Conservation (phyloP, 164 flowering plant species). For the Dillenia suffruticosa region DNA sequence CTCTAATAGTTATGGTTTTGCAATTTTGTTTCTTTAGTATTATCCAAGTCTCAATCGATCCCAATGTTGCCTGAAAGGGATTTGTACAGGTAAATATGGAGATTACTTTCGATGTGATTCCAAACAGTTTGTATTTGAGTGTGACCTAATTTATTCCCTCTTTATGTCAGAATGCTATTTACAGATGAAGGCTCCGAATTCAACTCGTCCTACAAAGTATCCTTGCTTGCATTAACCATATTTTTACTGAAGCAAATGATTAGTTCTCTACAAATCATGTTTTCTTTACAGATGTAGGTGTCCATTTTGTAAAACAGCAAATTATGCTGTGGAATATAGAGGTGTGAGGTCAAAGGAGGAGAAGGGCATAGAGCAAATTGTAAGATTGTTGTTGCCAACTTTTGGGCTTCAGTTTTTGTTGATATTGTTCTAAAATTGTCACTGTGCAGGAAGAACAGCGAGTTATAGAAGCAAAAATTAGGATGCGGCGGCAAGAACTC, state of each 20-base stretch:
- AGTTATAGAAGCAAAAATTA: constrained; percentile 96
- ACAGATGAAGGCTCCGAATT: constrained; percentile 94
- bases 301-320: constrained; percentile 92
- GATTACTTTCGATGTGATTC: not conserved
- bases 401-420: not conserved
- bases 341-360: constrained; percentile 91
- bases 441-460: constrained; percentile 81
- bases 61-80: constrained; percentile 94
- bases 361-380: constrained; percentile 87
- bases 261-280: too few species aligned
- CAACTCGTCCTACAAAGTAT: constrained; percentile 97
- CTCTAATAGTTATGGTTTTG: constrained; percentile 6
- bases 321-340: constrained; percentile 93
- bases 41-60: constrained; percentile 98
- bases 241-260: too few species aligned
- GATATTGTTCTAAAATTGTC: not conserved
- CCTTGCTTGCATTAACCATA: constrained; percentile 30
- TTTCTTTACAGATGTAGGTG: constrained; percentile 65
- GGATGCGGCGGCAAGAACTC: constrained; percentile 82
- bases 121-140: not conserved
- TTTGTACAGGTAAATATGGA: constrained; percentile 77
- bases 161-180: constrained; percentile 77
- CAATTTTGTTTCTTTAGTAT: constrained; percentile 33
- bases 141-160: constrained; percentile 1
- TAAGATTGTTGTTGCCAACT: constrained; percentile 31